Evolutionary conservation across 805 yeast genomes (phyloP), one percentile per base, ranked within the genome.

Genomic region (Ogataea corticis): DNA sequence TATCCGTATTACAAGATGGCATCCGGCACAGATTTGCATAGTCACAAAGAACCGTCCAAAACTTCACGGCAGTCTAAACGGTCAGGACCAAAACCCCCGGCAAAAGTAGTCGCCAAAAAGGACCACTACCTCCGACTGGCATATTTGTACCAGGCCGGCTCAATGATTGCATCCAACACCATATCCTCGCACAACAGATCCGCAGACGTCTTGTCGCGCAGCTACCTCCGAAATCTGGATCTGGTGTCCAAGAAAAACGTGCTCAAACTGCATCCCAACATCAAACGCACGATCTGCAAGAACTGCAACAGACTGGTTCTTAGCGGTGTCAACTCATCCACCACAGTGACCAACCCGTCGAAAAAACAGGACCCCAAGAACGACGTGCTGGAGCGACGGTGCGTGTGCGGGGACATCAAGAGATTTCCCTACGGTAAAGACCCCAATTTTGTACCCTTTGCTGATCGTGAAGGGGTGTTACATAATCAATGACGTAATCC

Each of bases 231-330:
- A 40, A 77, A 77, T 31, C 65, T 85, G 65, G 82, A 77, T 44
- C 55, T 77, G 7, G 83, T 87, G 7, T 76, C 87, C 7, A 83
- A 84, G 58, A 85, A 83, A 56, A 76, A 82, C 2, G 91, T 86
- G 14, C 59, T 83, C 16, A 77, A 83, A 49, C 59, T 85, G 23
- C 75, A 85, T 38, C 90, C 91, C 0, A 64, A 66, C 29, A 51
- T 88, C 10, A 89, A 89, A 62, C 70, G 96, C 52, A 71, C 76
- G 0, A 58, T 83, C 13, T 89, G 96, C 64, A 87, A 87, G 55
- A 67, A 66, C 30, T 89, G 96, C 62, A 65, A 75, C 36, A 61
- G 80, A 7, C 48, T 76, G 9, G 66, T 76, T 49, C 56, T 79
- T 1, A 80, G 84, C 0, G 84, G 82, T 0, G 41, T 69, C 14